Evolutionary conservation across 1,284 basidiomycete species (phyloP), one percentile per base, ranked within the genome.

Genomic region (Agaricales sp.): DNA sequence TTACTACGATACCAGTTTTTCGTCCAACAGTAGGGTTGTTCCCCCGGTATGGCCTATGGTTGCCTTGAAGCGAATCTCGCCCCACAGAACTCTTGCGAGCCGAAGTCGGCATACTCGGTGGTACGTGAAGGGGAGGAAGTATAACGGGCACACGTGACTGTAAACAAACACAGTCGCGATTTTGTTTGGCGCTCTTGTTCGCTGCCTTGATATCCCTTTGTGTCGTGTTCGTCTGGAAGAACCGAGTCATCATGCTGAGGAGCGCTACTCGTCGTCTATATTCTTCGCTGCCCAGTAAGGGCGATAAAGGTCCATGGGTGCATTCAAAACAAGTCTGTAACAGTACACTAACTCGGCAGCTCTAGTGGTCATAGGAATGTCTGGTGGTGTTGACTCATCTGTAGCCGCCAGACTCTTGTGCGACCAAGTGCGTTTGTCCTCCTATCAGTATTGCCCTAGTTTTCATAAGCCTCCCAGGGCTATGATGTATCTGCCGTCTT

Each of bases 381-480:
- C 92, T 0, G 95, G 95, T 30, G 95, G 95, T 0, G 94, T 98
- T 2, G 94, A 98, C 64, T 96, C 93, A 1, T 92, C 88, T 2
- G 88, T 93, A 3, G 74, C 86, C 1, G 87, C 92, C 4, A 73
- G 74, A 48, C 64, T 95, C 18, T 67, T 95, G n/a, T 70, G 81
- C 14, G 74, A 84, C 45, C 63, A 84, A 61, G 87, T 86, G 16
- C 38, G 63, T 2, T 26, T 21, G 46, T 41, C 25, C 20, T 18
- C 20, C 23, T 24, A 22, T 12, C 22, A 4, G 19, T 50, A 53
- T 30, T 26, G 6, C n/a, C 46, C 43, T 39, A 30, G 35, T 22
- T 18, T 18, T 23, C 21, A 47, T 38, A 39, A 14, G 20, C 23
- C 47, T 20, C 43, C 3, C 52, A 89, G 81, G 86, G 86, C 53